Evolutionary conservation across 2,329 filamentous ascomycete genomes (phyloP).

Genomic region (Tolypocladium paradoxum): DNA sequence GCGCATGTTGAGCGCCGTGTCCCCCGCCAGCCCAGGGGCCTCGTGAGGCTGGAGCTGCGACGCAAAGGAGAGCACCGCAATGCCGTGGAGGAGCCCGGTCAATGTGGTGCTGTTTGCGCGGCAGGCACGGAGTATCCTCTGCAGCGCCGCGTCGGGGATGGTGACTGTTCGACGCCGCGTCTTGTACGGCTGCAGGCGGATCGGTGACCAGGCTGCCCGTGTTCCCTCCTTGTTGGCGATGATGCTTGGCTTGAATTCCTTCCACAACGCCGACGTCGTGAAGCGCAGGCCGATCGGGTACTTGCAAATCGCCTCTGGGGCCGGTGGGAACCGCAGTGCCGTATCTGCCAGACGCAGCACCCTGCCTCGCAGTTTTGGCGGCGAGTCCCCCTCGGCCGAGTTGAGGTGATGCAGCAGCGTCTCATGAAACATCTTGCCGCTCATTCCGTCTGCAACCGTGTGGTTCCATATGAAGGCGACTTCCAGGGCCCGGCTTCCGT

Average conservation of each 20-base stretch:
- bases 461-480: slow-evolving; percentile 17
- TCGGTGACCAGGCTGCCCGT: neutral
- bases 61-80: slow-evolving; percentile 12
- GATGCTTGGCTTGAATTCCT: neutral
- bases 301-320: neutral
- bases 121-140: slow-evolving; percentile 12
- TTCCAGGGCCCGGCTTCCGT: slow-evolving; percentile 8
- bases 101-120: slow-evolving; percentile 16
- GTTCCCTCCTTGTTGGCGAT: neutral
- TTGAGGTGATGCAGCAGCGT: slow-evolving; percentile 17
- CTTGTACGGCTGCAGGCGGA: neutral
- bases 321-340: neutral
- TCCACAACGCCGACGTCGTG: neutral
- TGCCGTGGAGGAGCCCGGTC: slow-evolving; percentile 16
- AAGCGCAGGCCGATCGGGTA: neutral
- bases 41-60: slow-evolving; percentile 3
- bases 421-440: slow-evolving; percentile 20
- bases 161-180: neutral
- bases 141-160: neutral
- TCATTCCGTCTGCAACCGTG: slow-evolving; percentile 15
- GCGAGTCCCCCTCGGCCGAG: slow-evolving; percentile 2
- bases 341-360: neutral
- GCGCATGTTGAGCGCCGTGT: slow-evolving; percentile 12
- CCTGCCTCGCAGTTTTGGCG: neutral
- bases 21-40: slow-evolving; percentile 1